Evolutionary conservation across 2,329 filamentous ascomycete genomes (phyloP).

Genomic region (Tolypocladium nubicola): DNA sequence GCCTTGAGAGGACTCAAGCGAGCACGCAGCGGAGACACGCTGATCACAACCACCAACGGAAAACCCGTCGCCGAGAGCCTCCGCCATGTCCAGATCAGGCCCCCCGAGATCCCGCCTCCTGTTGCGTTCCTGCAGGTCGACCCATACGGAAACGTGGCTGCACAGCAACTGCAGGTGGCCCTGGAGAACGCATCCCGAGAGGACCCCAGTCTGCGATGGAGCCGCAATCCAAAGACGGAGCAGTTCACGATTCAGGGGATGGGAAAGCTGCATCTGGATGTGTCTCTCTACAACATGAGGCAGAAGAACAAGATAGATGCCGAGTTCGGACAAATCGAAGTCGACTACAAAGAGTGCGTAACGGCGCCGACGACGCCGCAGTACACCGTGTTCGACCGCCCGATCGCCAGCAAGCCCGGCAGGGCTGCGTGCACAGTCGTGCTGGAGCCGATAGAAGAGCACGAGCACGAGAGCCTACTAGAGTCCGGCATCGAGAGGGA

Average conservation of each 20-base stretch:
- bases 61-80: constrained; percentile 57
- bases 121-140: constrained; percentile 97
- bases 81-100: constrained; percentile 69
- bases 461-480: constrained; percentile 25
- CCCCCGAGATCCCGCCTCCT: constrained; percentile 81
- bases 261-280: constrained; percentile 92
- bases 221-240: constrained; percentile 77
- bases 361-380: constrained; percentile 44
- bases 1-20: constrained; percentile 84
- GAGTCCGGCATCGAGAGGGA: constrained; percentile 44
- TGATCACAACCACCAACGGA: constrained; percentile 59
- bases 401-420: constrained; percentile 68
- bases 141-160: constrained; percentile 63
- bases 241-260: constrained; percentile 92
- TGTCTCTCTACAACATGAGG: constrained; percentile 77
- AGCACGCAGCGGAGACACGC: constrained; percentile 86
- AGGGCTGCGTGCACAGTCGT: constrained; percentile 65
- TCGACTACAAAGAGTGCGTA: constrained; percentile 85
- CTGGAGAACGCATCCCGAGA: constrained; percentile 74
- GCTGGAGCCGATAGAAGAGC: constrained; percentile 49
- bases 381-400: constrained; percentile 61
- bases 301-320: constrained; percentile 83
- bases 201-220: constrained; percentile 84
- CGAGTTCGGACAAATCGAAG: constrained; percentile 83
- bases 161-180: constrained; percentile 67